Evolutionary conservation across 768 basidiomycete species (phyloP).

Genomic region (Trametes sanguinea): DNA sequence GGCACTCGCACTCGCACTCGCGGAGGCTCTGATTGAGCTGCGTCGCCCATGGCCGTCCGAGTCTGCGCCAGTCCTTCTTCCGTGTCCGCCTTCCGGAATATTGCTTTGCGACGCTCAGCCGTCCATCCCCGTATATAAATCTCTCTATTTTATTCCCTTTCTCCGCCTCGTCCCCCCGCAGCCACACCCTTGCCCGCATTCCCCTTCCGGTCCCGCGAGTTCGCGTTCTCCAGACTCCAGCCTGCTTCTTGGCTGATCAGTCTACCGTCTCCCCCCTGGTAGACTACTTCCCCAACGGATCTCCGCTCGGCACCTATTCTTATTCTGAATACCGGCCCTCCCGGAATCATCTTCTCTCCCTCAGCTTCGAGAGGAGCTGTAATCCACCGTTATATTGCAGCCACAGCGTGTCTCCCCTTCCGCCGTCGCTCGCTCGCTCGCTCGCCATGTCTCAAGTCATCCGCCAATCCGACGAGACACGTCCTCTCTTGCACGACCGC

Average conservation of each 20-base stretch:
- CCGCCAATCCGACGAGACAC: slow-evolving; percentile 50
- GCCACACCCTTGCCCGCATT: not conserved
- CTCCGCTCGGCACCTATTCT: slow-evolving; percentile 6
- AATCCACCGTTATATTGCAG: slow-evolving; percentile 16
- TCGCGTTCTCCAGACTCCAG: not conserved
- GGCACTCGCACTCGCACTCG: too few relatives aligned
- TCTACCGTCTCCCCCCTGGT: not conserved
- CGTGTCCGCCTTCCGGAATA: slow-evolving; percentile 1
- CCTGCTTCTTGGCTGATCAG: slow-evolving; percentile 13
- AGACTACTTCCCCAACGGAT: slow-evolving; percentile 5
- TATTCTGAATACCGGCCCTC: slow-evolving; percentile 13
- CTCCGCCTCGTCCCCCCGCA: not conserved
- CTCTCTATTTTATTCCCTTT: slow-evolving; percentile 1
- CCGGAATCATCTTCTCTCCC: slow-evolving; percentile 12
- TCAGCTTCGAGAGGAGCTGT: slow-evolving; percentile 24
- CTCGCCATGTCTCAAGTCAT: slow-evolving; percentile 42
- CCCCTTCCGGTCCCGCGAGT: not conserved
- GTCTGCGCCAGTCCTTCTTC: not conserved
- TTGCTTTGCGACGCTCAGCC: not conserved
- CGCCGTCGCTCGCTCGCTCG: not conserved
- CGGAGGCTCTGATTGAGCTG: too few relatives aligned
- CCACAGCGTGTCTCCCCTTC: not conserved
- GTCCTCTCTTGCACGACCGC: slow-evolving; percentile 50
- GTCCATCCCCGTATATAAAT: slow-evolving; percentile 3
- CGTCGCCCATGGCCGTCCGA: too few relatives aligned